phyloP scores from a whole-genome alignment of 352 stramenopile genomes.

The Globisporangium lucens region DNA sequence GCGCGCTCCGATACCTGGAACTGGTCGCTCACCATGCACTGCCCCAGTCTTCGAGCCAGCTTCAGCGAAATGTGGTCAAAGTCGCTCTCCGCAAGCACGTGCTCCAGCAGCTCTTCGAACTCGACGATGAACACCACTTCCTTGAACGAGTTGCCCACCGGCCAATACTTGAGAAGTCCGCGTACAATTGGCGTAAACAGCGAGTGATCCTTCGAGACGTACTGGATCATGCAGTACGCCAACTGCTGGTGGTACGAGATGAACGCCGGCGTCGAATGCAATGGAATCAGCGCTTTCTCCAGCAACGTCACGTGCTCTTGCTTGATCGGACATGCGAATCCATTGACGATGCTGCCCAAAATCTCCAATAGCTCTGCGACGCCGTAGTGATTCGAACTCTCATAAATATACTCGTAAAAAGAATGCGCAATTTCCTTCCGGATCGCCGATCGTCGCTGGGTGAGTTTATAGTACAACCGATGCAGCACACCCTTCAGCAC shows the following conservation, averaged over 20 bases:
- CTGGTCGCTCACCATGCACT: conserved; percentile 80
- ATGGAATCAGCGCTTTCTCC: conserved; percentile 80
- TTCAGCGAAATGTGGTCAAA: conserved; percentile 63
- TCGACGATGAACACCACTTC: conserved; percentile 89
- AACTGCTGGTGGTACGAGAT: conserved; percentile 88
- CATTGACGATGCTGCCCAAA: conserved; percentile 87
- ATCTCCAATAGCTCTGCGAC: conserved; percentile 87
- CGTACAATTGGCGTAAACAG: conserved; percentile 82
- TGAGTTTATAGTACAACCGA: conserved; percentile 90
- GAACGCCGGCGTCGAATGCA: conserved; percentile 83
- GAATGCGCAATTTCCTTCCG: conserved; percentile 85
- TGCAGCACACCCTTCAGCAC: conserved; percentile 85
- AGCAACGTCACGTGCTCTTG: conserved; percentile 84
- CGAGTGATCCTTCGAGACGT: conserved; percentile 86
- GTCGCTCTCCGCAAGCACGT: conserved; percentile 76
- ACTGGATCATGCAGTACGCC: conserved; percentile 90
- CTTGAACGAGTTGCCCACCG: conserved; percentile 85
- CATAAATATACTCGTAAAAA: conserved; percentile 93
- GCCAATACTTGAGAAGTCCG: conserved; percentile 82
- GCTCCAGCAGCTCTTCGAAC: conserved; percentile 87
- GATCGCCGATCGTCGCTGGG: conserved; percentile 82
- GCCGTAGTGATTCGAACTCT: conserved; percentile 86
- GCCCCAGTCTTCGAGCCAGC: conserved; percentile 59
- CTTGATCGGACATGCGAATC: conserved; percentile 88
- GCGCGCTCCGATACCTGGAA: conserved; percentile 84